A percentile compares a stretch with the other conserved stretches of the same genome.
These are phyloP conservation scores for Halophytophthora batemanensis DNA, from an alignment of 352 stramenopile genomes.

Conservation along the genomic window DNA sequence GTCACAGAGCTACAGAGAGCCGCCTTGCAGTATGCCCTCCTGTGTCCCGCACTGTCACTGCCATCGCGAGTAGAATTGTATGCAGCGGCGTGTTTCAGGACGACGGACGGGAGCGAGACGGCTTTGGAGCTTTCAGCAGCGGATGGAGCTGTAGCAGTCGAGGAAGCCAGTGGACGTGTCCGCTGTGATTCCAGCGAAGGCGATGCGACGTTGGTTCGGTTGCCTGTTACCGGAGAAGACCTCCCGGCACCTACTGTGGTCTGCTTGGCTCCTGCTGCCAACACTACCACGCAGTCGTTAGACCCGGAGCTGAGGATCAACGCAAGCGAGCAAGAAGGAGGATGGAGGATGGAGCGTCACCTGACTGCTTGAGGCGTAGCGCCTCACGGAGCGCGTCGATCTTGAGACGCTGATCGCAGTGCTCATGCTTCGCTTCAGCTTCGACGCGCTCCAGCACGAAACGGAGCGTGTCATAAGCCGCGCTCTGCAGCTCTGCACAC, in stretches of 20 bases:
- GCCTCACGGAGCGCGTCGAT: constrained; percentile 26
- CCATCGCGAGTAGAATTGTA: too few relatives aligned
- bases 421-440: constrained; percentile 38
- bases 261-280: constrained; percentile 6
- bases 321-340: background rate
- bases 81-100: constrained; percentile 15
- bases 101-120: constrained; percentile 20
- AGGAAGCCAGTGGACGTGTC: background rate
- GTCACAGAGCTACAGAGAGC: constrained; percentile 6
- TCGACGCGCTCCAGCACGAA: constrained; percentile 53
- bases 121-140: background rate
- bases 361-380: constrained; percentile 22
- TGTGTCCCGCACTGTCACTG: constrained; percentile 1
- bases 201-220: background rate
- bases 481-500: constrained; percentile 32
- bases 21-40: constrained; percentile 5
- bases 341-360: constrained; percentile 1
- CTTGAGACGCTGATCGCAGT: constrained; percentile 37
- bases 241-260: background rate
- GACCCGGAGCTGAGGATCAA: background rate
- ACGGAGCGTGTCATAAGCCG: constrained; percentile 47
- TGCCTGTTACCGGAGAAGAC: background rate
- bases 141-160: background rate
- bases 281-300: background rate
- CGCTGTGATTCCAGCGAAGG: background rate